These are phyloP conservation scores for Penstemon barbatus DNA, from an alignment of 257 asterid species.

Conservation along the genomic window DNA sequence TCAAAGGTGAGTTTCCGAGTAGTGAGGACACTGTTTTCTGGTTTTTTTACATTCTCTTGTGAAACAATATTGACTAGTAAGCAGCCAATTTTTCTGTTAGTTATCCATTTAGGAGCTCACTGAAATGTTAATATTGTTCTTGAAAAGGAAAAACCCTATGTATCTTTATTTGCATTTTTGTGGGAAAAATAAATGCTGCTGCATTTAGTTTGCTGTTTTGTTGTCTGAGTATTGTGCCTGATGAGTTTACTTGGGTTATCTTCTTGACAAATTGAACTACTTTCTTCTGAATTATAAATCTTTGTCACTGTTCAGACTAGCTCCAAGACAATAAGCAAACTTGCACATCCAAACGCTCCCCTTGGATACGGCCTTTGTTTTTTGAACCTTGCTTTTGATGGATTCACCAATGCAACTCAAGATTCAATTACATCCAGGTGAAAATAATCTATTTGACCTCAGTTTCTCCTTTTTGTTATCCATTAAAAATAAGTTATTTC, in stretches of 20 bases:
- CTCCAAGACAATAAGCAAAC: conserved; percentile 87
- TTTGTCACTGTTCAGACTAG: conserved; percentile 61
- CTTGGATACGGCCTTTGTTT: conserved; percentile 92
- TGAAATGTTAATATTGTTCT: background rate
- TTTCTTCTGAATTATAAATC: conserved; percentile 20
- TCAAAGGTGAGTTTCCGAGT: conserved; percentile 52
- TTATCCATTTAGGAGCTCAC: background rate
- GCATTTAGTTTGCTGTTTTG: background rate
- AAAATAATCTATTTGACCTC: background rate
- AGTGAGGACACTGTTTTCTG: background rate
- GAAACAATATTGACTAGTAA: background rate
- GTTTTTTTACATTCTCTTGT: background rate
- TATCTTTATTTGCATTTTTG: background rate
- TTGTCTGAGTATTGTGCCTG: background rate
- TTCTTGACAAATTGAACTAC: background rate
- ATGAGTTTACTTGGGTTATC: background rate
- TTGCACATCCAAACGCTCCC: conserved; percentile 92
- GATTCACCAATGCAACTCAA: conserved; percentile 99
- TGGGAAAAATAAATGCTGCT: background rate
- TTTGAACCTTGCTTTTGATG: conserved; percentile 94
- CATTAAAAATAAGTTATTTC: no score
- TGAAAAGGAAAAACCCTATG: background rate
- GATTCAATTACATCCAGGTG: conserved; percentile 89
- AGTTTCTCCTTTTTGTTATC: background rate
- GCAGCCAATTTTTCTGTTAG: background rate